Conservation (phyloP, 441 rosid genomes). For the Arabidopsis hybrid region DNA sequence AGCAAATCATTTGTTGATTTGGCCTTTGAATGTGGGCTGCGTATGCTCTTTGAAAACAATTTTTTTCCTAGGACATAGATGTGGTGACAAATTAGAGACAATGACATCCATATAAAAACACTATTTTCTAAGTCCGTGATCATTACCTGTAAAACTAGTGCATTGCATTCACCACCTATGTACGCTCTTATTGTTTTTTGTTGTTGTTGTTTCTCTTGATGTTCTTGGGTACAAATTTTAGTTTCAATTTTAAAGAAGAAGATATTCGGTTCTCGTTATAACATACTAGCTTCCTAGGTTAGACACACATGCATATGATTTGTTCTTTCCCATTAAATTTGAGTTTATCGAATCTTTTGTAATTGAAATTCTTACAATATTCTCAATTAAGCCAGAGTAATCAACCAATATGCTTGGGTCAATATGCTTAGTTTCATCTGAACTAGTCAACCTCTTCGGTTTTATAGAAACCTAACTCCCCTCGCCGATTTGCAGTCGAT, state of each 20-base stretch:
- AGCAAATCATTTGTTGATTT: constrained; percentile 35
- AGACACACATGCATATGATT: neutral
- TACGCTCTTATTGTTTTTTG: neutral
- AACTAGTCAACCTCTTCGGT: neutral
- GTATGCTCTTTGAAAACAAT: neutral
- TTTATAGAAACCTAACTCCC: neutral
- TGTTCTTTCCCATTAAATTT: neutral
- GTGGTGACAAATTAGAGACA: constrained; percentile 28
- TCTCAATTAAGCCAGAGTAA: neutral
- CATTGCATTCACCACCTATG: constrained; percentile 27
- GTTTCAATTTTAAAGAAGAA: neutral
- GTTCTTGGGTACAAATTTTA: neutral
- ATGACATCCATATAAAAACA: constrained; percentile 29
- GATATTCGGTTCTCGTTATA: neutral
- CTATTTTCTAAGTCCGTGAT: constrained; percentile 29
- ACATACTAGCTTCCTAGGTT: neutral
- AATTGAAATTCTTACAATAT: neutral
- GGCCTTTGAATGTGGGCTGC: constrained; percentile 36
- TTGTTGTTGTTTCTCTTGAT: neutral
- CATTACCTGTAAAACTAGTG: constrained; percentile 24
- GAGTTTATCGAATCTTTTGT: neutral
- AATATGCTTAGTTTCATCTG: neutral
- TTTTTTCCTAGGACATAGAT: constrained; percentile 15
- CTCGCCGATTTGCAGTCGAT: neutral
- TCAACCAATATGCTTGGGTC: neutral